Evolutionary conservation across 1,139 yeast species (phyloP).

Genomic region (Spathaspora sp.): DNA sequence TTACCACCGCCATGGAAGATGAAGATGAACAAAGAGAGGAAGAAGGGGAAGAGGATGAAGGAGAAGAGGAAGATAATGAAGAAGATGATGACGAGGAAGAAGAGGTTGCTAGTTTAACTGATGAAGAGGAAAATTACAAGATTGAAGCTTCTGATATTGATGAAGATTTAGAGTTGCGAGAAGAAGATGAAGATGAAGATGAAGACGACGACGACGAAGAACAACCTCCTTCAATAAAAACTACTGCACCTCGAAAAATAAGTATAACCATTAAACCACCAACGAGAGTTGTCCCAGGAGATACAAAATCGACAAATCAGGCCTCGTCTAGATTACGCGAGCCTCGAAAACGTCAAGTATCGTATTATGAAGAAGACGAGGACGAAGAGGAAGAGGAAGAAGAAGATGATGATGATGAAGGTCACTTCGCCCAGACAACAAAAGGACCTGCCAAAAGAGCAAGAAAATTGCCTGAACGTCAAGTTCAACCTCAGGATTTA

Average conservation of each 20-base stretch:
- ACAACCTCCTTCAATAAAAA: conserved; percentile 3
- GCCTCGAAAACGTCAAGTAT: conserved; percentile 31
- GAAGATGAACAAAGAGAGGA: conserved; percentile 15
- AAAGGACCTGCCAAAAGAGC: conserved; percentile 6
- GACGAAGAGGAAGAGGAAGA: conserved; percentile 29
- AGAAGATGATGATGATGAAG: conserved; percentile 17
- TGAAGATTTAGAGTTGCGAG: conserved; percentile 36
- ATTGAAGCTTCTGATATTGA: conserved; percentile 44
- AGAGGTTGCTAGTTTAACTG: conserved; percentile 23
- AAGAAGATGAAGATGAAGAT: conserved; percentile 32
- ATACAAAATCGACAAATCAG: conserved; percentile 3
- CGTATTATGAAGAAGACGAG: conserved; percentile 34
- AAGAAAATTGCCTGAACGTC: conserved; percentile 10
- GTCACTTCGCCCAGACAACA: conserved; percentile 8
- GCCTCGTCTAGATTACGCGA: conserved; percentile 17
- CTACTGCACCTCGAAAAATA: conserved; percentile 7
- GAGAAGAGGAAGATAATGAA: conserved; percentile 19
- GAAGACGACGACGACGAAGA: conserved; percentile 18
- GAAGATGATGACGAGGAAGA: conserved; percentile 27
- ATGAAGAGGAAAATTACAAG: conserved; percentile 35
- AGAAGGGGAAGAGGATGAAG: conserved; percentile 16
- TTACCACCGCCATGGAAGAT: neutral
- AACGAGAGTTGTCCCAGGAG: conserved; percentile 4
- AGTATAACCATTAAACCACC: conserved; percentile 16
- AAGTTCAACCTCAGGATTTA: conserved; percentile 24